Conservation (phyloP, 179 eudicot species). For the Patellifolia procumbens region DNA sequence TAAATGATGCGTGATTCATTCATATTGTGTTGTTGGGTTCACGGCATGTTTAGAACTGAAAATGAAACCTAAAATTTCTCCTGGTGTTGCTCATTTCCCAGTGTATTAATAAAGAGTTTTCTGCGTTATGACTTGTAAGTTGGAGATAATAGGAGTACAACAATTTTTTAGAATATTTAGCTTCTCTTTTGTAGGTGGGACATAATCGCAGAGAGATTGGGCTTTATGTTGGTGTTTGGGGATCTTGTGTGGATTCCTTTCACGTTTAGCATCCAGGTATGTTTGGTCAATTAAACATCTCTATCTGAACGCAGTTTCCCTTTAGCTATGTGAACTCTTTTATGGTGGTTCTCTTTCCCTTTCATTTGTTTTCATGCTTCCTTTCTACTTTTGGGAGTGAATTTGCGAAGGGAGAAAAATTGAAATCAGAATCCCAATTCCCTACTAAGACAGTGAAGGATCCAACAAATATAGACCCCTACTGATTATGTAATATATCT, state of each 20-base stretch:
- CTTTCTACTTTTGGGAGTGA: not conserved
- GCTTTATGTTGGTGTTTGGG: constrained; percentile 97
- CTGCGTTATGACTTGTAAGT: not conserved
- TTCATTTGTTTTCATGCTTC: not conserved
- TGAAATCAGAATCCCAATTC: not conserved
- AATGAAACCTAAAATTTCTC: not conserved
- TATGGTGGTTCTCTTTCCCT: not conserved
- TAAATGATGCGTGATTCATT: not conserved
- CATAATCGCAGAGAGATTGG: constrained; percentile 94
- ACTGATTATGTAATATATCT: too few species aligned
- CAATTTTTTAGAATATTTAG: constrained; percentile 6
- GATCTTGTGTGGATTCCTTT: constrained; percentile 98
- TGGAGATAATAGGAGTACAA: not conserved
- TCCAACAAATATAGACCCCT: not conserved
- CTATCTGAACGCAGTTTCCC: not conserved
- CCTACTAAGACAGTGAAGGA: too few species aligned
- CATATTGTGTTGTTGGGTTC: not conserved
- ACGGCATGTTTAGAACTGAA: not conserved
- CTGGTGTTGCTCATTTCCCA: not conserved
- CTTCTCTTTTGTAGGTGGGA: constrained; percentile 70
- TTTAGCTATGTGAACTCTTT: not conserved
- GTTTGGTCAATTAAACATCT: constrained; percentile 7
- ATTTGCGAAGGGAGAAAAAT: not conserved
- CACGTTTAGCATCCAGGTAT: constrained; percentile 96
- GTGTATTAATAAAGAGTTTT: not conserved